Percentiles rank a stretch among this genome's conserved stretches.
Evolutionary conservation across 306 rosid species (phyloP).

Genomic region (Castanopsis chinensis): DNA sequence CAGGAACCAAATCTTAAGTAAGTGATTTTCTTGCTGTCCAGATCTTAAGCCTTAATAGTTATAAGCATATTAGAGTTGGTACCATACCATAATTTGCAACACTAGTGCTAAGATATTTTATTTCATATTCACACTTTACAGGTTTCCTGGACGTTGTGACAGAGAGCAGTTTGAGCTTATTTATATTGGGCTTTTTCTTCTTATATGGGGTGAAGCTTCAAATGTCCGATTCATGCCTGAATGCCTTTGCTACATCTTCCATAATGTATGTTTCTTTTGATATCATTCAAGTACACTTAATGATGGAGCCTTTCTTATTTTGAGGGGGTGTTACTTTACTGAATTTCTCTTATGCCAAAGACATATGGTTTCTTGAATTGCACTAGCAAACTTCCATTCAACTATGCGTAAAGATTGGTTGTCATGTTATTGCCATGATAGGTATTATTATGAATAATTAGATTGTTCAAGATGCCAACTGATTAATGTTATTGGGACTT

Average conservation of each 20-base stretch:
- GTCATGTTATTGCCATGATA: not conserved
- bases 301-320: too few relatives aligned
- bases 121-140: constrained; percentile 24
- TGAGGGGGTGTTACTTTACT: too few relatives aligned
- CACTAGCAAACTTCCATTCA: not conserved
- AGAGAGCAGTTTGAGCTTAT: constrained; percentile 65
- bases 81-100: constrained; percentile 10
- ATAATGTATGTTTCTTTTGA: constrained; percentile 53
- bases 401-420: too few relatives aligned
- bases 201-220: constrained; percentile 99
- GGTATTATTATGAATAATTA: not conserved
- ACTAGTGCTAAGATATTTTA: constrained; percentile 20
- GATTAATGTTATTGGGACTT: too few relatives aligned
- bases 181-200: constrained; percentile 86
- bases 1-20: constrained; percentile 60
- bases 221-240: constrained; percentile 98
- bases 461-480: not conserved
- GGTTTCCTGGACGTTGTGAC: constrained; percentile 46
- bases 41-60: constrained; percentile 14
- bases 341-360: not conserved
- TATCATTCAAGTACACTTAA: constrained; percentile 1
- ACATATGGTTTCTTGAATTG: not conserved
- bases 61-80: constrained; percentile 9
- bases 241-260: constrained; percentile 95
- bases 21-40: constrained; percentile 24